Evolutionary conservation across 2,329 filamentous ascomycete species (phyloP).

Genomic region (Sarocladiaceae sp.): DNA sequence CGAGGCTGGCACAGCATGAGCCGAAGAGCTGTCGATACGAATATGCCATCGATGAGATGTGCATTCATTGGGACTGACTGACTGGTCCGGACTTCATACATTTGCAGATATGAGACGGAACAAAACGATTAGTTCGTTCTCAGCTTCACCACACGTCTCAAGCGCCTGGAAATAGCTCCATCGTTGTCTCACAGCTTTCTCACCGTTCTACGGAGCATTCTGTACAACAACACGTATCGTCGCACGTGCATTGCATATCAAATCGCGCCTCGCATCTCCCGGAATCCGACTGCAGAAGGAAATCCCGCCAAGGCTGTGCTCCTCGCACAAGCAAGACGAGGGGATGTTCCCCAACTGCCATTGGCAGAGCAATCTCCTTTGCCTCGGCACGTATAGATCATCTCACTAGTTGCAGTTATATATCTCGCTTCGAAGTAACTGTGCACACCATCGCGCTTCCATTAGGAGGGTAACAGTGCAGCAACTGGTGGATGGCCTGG

Average conservation of each 20-base stretch:
- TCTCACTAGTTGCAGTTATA: not conserved
- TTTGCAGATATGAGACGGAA: too few relatives aligned
- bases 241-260: conserved; percentile 5
- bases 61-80: not conserved
- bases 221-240: not conserved
- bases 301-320: not conserved
- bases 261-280: conserved; percentile 7
- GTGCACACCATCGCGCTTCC: not conserved
- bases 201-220: not conserved
- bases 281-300: conserved; percentile 2
- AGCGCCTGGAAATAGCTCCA: not conserved
- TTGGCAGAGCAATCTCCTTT: too few relatives aligned
- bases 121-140: too few relatives aligned
- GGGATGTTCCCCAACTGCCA: not conserved
- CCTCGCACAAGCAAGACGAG: not conserved
- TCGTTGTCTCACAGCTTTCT: not conserved
- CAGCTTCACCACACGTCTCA: too few relatives aligned
- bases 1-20: not conserved
- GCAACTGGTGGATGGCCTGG: not conserved
- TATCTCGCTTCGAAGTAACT: not conserved
- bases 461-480: not conserved
- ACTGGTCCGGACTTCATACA: too few relatives aligned
- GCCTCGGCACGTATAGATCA: not conserved
- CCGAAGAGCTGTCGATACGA: not conserved
- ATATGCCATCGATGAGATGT: not conserved